Evolutionary conservation across 495 filamentous ascomycete species (phyloP), one percentile per base, ranked within the genome.

Genomic region (Hypoxylon lienhwacheense): DNA sequence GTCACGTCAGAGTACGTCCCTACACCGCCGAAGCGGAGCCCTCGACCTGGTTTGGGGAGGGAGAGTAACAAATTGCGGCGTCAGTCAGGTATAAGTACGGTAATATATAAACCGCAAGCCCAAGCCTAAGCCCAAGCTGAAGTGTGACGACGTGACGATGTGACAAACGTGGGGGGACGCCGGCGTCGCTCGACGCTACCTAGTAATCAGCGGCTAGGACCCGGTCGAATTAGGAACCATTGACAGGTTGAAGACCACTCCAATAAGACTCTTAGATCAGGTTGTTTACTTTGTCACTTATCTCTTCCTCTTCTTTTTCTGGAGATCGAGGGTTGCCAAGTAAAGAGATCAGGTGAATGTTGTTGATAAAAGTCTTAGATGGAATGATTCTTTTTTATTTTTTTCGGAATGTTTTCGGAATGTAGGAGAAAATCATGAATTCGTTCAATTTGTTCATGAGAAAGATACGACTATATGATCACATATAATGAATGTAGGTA

Each of bases 11-110:
- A 61, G 51, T 55, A 50, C 51, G 17, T 29, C 46, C 47, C 52
- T 52, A 52, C 58, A 61, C 58, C 58, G 58, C 58, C 58, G 52
- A 61, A 61, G 26, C 45, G 47, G 45, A 40, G n/a, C n/a, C n/a
- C n/a, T n/a, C n/a, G 47, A 29, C 58, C 55, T 61, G 58, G 58
- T 52, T 37, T 55, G 51, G 41, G 35, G 19, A 26, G 41, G 40
- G 32, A 43, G 36, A 33, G n/a, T n/a, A n/a, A n/a, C n/a, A n/a
- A n/a, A n/a, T n/a, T n/a, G n/a, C n/a, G n/a, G n/a, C n/a, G n/a
- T n/a, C n/a, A n/a, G n/a, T n/a, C n/a, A n/a, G n/a, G n/a, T n/a
- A 24, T n/a, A 26, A 19, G 42, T 28, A 42, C 49, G 24, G 29
- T 52, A 52, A 52, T 19, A 36, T 61, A 52, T 61, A 55, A 55